Percentiles rank a stretch among this genome's conserved stretches.
These are phyloP conservation scores for Naganishia cerealis DNA, from an alignment of 1,284 basidiomycete genomes.

Conservation along the genomic window DNA sequence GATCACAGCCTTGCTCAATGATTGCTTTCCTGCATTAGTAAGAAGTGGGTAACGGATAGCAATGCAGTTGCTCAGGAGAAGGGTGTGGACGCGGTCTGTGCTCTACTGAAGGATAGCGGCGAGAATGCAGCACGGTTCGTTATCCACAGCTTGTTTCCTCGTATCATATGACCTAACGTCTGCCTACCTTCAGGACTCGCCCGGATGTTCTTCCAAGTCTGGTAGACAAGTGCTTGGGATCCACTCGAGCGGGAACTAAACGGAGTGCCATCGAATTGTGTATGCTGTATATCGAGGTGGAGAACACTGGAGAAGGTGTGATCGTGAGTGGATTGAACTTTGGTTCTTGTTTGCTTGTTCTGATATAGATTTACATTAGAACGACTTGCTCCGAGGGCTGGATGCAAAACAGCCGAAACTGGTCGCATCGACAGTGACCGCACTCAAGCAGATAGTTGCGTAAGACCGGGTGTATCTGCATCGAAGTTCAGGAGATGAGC, in stretches of 20 bases:
- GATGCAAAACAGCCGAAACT: slow-evolving; percentile 92
- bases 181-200: slow-evolving; percentile 60
- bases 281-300: slow-evolving; percentile 88
- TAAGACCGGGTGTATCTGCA: slow-evolving; percentile 47
- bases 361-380: slow-evolving; percentile 55
- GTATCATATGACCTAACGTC: background rate
- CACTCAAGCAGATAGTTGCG: slow-evolving; percentile 76
- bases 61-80: slow-evolving; percentile 99
- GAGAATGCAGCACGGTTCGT: slow-evolving; percentile 69
- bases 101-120: slow-evolving; percentile 86
- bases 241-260: slow-evolving; percentile 87
- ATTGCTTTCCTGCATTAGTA: slow-evolving; percentile 56
- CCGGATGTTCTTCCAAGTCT: slow-evolving; percentile 80
- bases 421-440: slow-evolving; percentile 76
- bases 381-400: slow-evolving; percentile 79
- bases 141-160: slow-evolving; percentile 4
- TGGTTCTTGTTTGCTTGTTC: background rate
- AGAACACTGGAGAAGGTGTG: slow-evolving; percentile 81
- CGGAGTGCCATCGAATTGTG: slow-evolving; percentile 81
- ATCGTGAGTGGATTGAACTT: slow-evolving; percentile 65
- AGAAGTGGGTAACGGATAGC: slow-evolving; percentile 83
- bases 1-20: background rate
- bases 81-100: slow-evolving; percentile 79
- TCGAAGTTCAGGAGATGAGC: background rate
- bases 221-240: slow-evolving; percentile 94